Conservation (phyloP, 2,329 filamentous ascomycete species). For the Colletotrichum falcatum region DNA sequence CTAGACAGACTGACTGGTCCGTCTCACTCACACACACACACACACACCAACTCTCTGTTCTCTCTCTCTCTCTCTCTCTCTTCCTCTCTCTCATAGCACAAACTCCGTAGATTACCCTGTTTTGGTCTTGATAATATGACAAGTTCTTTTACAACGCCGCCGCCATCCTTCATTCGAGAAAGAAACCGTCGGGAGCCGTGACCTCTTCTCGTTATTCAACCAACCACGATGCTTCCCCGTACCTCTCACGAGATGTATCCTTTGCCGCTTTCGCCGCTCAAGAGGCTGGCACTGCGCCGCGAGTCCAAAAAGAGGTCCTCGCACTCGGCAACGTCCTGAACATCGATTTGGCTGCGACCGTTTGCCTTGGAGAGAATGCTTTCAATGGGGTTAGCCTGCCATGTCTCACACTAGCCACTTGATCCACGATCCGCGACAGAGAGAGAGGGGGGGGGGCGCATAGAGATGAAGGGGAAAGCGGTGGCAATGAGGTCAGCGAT, state of each 20-base stretch:
- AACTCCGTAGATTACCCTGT: slow-evolving; percentile 32
- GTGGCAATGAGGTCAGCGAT: slow-evolving; percentile 1
- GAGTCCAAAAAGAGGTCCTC: slow-evolving; percentile 88
- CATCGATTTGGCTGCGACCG: slow-evolving; percentile 80
- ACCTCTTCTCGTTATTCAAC: slow-evolving; percentile 30
- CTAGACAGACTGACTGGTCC: slow-evolving; percentile 1
- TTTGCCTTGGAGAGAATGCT: slow-evolving; percentile 91
- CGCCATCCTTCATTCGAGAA: slow-evolving; percentile 30
- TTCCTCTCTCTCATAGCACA: background rate
- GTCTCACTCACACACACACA: background rate
- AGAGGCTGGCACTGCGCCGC: slow-evolving; percentile 78
- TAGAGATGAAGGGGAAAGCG: slow-evolving; percentile 23
- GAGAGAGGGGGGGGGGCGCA: background rate
- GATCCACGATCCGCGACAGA: slow-evolving; percentile 28
- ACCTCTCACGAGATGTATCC: slow-evolving; percentile 72
- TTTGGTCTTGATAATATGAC: slow-evolving; percentile 34
- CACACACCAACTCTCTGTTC: slow-evolving; percentile 15
- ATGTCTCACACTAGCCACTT: slow-evolving; percentile 47
- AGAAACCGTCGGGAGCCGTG: slow-evolving; percentile 17
- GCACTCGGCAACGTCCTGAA: slow-evolving; percentile 82
- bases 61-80: no score
- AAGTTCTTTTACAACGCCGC: slow-evolving; percentile 41
- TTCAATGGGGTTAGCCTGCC: slow-evolving; percentile 48
- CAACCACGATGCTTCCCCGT: slow-evolving; percentile 20
- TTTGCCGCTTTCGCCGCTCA: slow-evolving; percentile 71